Percentiles rank a stretch among this genome's conserved stretches.
Conservation (phyloP, 768 basidiomycete species). For the Leccinum variicolor region DNA sequence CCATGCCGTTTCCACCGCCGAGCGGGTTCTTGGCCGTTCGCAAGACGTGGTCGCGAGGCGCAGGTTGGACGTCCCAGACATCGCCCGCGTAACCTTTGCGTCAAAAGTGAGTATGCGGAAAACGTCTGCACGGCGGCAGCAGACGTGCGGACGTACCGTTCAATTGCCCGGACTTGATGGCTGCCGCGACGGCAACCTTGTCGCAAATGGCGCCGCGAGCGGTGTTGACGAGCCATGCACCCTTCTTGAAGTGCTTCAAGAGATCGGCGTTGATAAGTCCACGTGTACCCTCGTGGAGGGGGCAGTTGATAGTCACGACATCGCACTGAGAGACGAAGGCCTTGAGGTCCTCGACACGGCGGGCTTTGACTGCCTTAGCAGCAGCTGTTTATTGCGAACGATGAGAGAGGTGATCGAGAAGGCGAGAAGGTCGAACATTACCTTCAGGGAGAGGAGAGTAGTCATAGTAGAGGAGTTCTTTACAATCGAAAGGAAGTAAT, state of each 20-base stretch:
- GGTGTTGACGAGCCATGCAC: slow-evolving; percentile 91
- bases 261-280: slow-evolving; percentile 81
- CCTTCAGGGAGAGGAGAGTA: slow-evolving; percentile 69
- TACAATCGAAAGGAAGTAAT: slow-evolving; percentile 78
- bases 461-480: slow-evolving; percentile 89
- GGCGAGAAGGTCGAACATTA: slow-evolving; percentile 11
- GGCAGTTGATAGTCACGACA: slow-evolving; percentile 84
- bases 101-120: background rate
- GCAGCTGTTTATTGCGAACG: slow-evolving; percentile 40
- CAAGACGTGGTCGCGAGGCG: slow-evolving; percentile 85
- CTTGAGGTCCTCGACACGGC: slow-evolving; percentile 78
- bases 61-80: slow-evolving; percentile 87
- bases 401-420: background rate
- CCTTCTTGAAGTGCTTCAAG: slow-evolving; percentile 86
- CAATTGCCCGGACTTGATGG: slow-evolving; percentile 74
- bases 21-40: slow-evolving; percentile 77
- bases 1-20: slow-evolving; percentile 87
- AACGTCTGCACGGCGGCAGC: background rate
- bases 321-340: slow-evolving; percentile 61
- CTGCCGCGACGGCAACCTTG: slow-evolving; percentile 73
- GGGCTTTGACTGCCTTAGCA: slow-evolving; percentile 61
- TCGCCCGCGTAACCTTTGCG: slow-evolving; percentile 43
- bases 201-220: slow-evolving; percentile 91
- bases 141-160: slow-evolving; percentile 36
- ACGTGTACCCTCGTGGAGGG: slow-evolving; percentile 80